Evolutionary conservation across 2,329 filamentous ascomycete genomes (phyloP), one percentile per base, ranked within the genome.

Genomic region (Ramichloridium luteum): DNA sequence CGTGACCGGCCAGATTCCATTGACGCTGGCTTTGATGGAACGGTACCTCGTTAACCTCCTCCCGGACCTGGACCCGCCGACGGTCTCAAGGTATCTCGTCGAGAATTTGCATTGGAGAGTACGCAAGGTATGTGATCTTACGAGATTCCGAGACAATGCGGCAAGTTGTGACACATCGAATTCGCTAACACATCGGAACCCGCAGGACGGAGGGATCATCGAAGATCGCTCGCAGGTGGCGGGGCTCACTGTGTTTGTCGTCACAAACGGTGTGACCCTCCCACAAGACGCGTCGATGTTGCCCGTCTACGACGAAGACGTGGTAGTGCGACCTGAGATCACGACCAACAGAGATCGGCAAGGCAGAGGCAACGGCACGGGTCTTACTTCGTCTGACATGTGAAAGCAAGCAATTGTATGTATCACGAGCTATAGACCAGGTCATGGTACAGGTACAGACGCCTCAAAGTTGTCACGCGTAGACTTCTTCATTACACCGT

Each of bases 1-100:
- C 20, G n/a, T 23, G 8, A 23, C 20, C 20, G 20, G 20, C n/a
- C 20, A 23, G n/a, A 23, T 23, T n/a, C 20, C 20, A 8, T 23
- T 23, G 20, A 23, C 20, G 8, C n/a, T 23, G 20, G 20, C 20
- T n/a, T n/a, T 23, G 20, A 23, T 23, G 20, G 20, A 23, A n/a
- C 8, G 20, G n/a, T 23, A 23, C n/a, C 20, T 23, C 20, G 20
- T 23, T n/a, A n/a, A 23, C n/a, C 8, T 23, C 20, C 8, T 23
- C 20, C 20, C 20, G 20, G 20, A 23, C n/a, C 8, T 23, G 20
- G 8, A 23, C 8, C 20, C 8, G 8, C n/a, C 20, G 20, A 23
- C 20, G 8, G 20, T 23, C 8, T 8, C n/a, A n/a, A n/a, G n/a
- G 20, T 23, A 23, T 23, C 20, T 23, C 8, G n/a, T 8, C 8